phyloP scores from a whole-genome alignment of 768 basidiomycete species.

The Mycena epipterygia region DNA sequence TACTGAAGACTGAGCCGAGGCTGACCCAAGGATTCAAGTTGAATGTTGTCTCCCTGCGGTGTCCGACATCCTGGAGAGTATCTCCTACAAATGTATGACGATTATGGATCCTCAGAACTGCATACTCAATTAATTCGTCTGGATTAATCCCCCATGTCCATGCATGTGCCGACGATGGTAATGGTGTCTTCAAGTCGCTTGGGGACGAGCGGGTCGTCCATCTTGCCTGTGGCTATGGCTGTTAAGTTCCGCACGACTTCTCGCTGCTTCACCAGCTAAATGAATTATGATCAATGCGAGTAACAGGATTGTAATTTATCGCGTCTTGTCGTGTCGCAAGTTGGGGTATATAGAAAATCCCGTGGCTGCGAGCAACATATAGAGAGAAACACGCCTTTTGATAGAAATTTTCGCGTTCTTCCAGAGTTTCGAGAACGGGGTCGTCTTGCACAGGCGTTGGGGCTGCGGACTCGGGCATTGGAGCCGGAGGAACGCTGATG shows the following conservation, averaged over 20 bases:
- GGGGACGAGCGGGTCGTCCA: conserved; percentile 87
- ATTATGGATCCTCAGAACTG: too few species aligned
- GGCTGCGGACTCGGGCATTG: conserved; percentile 47
- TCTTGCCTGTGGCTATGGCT: conserved; percentile 86
- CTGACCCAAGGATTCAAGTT: too few species aligned
- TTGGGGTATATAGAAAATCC: conserved; percentile 29
- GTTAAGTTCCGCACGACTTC: conserved; percentile 78
- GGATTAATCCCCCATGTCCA: too few species aligned
- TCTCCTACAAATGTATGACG: too few species aligned
- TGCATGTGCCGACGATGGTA: conserved; percentile 92
- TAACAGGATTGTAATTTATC: conserved; percentile 23
- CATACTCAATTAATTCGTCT: too few species aligned
- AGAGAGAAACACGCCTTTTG: conserved; percentile 75
- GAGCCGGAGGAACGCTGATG: conserved; percentile 59
- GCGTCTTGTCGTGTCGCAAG: too few species aligned
- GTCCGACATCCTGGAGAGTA: too few species aligned
- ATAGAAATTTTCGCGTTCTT: conserved; percentile 78
- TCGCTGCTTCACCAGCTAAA: conserved; percentile 78
- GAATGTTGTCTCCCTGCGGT: too few species aligned
- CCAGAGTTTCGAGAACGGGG: conserved; percentile 67
- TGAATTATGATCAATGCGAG: conserved; percentile 32
- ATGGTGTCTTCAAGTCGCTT: conserved; percentile 91
- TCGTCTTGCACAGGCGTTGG: conserved; percentile 54
- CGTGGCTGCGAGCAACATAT: background rate
- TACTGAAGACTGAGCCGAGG: too few species aligned